Conservation (phyloP, 768 basidiomycete species). For the Crepidotus variabilis region DNA sequence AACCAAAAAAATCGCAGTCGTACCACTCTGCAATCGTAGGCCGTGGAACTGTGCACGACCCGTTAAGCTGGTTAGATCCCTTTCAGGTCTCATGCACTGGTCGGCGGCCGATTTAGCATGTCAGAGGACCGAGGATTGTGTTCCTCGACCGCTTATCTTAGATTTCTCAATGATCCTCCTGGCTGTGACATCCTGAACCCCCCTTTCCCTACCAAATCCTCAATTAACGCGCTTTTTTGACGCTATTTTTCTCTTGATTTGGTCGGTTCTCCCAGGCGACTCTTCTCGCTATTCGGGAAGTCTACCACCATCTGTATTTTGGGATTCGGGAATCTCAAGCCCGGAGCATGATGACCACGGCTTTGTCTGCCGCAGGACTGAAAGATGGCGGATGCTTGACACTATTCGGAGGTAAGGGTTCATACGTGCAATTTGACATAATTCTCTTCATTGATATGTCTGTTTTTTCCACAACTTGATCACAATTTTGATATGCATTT, state of each 20-base stretch:
- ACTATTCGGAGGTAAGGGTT: conserved; percentile 69
- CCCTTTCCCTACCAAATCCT: neutral
- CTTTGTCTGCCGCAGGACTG: conserved; percentile 59
- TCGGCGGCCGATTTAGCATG: no score
- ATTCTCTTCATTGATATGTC: neutral
- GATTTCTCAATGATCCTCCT: no score
- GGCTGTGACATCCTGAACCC: neutral
- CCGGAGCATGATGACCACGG: conserved; percentile 47
- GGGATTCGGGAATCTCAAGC: conserved; percentile 79
- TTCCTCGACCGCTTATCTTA: no score
- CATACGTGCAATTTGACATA: neutral
- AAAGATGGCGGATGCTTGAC: conserved; percentile 56
- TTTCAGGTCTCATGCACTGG: no score
- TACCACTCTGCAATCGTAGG: no score
- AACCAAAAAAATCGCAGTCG: no score
- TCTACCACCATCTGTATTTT: conserved; percentile 51
- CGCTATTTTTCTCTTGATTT: conserved; percentile 5
- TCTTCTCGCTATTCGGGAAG: conserved; percentile 65
- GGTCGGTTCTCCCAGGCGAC: conserved; percentile 51
- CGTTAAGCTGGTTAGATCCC: no score
- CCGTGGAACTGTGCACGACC: no score
- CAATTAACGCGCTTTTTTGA: neutral
- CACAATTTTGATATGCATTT: neutral
- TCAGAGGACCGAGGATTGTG: no score
- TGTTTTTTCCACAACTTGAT: neutral